Evolutionary conservation across 2,329 filamentous ascomycete genomes (phyloP).

Genomic region (Colletotrichum tropicicola): DNA sequence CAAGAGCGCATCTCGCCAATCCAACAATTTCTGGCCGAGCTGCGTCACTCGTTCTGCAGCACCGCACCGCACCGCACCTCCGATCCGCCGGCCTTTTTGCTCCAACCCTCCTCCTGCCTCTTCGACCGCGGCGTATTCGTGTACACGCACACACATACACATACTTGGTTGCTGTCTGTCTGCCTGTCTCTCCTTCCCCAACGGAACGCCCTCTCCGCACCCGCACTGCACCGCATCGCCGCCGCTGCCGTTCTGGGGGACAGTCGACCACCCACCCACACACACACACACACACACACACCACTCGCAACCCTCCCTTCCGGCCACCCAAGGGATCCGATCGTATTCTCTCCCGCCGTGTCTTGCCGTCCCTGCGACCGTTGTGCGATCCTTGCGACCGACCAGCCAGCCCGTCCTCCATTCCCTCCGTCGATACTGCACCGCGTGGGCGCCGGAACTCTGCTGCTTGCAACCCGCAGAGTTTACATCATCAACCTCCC

Average conservation of each 20-base stretch:
- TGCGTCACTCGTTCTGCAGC: conserved; percentile 28
- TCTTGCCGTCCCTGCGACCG: neutral
- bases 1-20: conserved; percentile 21
- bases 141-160: neutral
- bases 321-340: conserved; percentile 20
- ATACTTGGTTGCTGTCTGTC: neutral
- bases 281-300: neutral
- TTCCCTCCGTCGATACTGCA: neutral
- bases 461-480: conserved; percentile 7
- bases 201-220: conserved; percentile 16
- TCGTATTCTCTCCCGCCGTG: neutral
- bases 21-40: neutral
- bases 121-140: neutral
- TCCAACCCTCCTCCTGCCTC: neutral
- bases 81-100: neutral
- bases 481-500: conserved; percentile 16
- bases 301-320: neutral
- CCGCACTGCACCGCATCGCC: conserved; percentile 3
- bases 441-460: conserved; percentile 26
- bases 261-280: neutral
- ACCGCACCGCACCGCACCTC: conserved; percentile 23
- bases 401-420: neutral
- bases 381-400: neutral
- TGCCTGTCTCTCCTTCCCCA: conserved; percentile 1
- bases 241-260: conserved; percentile 1